Percentiles rank a stretch among this genome's conserved stretches.
phyloP scores from a whole-genome alignment of 306 rosid species.

The Dryas drummondii region DNA sequence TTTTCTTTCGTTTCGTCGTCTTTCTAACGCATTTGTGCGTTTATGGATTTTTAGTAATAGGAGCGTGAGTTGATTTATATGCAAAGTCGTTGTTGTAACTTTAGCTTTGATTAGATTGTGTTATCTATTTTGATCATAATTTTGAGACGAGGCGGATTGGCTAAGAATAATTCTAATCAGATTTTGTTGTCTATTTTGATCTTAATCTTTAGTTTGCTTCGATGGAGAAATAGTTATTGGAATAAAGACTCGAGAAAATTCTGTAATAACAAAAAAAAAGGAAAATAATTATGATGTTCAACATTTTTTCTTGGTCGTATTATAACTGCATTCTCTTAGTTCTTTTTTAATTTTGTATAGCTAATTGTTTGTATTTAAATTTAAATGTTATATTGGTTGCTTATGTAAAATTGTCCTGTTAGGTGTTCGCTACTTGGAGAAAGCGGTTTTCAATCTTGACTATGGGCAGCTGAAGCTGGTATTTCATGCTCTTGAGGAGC shows the following conservation, averaged over 20 bases:
- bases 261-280: too few relatives aligned
- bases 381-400: constrained; percentile 13
- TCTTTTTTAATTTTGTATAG: background rate
- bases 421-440: constrained; percentile 99
- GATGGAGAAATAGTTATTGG: too few relatives aligned
- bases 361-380: background rate
- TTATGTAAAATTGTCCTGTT: constrained; percentile 22
- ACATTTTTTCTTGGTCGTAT: background rate
- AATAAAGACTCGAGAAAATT: too few relatives aligned
- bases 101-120: background rate
- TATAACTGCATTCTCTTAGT: background rate
- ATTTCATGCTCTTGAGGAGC: constrained; percentile 96
- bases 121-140: background rate
- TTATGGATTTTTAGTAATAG: background rate
- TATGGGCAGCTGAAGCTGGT: constrained; percentile 94
- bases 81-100: background rate
- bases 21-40: background rate
- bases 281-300: background rate
- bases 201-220: too few relatives aligned
- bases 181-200: too few relatives aligned
- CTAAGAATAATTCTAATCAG: too few relatives aligned
- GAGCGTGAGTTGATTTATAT: background rate
- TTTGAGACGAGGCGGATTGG: background rate
- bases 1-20: background rate
- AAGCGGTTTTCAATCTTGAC: constrained; percentile 91